phyloP scores from a whole-genome alignment of 2,329 filamentous ascomycete species.

The Lasiodiplodia hormozganensis region DNA sequence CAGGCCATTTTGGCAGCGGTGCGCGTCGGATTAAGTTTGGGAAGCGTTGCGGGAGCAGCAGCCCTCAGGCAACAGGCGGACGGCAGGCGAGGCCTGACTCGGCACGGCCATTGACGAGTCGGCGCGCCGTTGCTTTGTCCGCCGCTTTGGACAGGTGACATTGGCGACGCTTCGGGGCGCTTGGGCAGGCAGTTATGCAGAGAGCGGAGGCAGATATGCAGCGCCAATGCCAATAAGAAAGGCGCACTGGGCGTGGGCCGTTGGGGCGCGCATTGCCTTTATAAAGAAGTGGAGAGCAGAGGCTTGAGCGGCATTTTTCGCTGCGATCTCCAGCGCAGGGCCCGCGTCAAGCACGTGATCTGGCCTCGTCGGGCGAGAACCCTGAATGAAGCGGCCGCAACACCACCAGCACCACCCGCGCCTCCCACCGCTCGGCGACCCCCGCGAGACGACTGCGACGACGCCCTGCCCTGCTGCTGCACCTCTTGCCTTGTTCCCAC shows the following conservation, averaged over 20 bases:
- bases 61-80: conserved; percentile 19
- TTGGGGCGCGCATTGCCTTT: conserved; percentile 22
- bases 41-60: conserved; percentile 22
- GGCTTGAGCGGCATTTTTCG: conserved; percentile 27
- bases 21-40: conserved; percentile 26
- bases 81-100: conserved; percentile 19
- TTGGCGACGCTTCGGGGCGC: conserved; percentile 21
- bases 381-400: conserved; percentile 27
- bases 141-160: conserved; percentile 24
- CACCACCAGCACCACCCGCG: conserved; percentile 27
- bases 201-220: conserved; percentile 17
- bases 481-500: conserved; percentile 13
- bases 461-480: conserved; percentile 24
- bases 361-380: conserved; percentile 26
- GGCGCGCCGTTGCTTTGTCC: conserved; percentile 20
- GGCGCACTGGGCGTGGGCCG: conserved; percentile 18
- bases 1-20: conserved; percentile 15
- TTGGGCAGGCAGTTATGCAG: conserved; percentile 22
- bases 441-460: conserved; percentile 18
- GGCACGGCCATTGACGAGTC: conserved; percentile 19
- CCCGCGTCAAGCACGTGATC: conserved; percentile 15
- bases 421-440: conserved; percentile 22
- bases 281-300: conserved; percentile 27
- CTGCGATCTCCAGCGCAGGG: conserved; percentile 27
- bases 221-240: conserved; percentile 18